Percentiles rank a stretch among this genome's conserved stretches.
Evolutionary conservation across 2,329 filamentous ascomycete genomes (phyloP).

Genomic region (Monosporascus sp.): DNA sequence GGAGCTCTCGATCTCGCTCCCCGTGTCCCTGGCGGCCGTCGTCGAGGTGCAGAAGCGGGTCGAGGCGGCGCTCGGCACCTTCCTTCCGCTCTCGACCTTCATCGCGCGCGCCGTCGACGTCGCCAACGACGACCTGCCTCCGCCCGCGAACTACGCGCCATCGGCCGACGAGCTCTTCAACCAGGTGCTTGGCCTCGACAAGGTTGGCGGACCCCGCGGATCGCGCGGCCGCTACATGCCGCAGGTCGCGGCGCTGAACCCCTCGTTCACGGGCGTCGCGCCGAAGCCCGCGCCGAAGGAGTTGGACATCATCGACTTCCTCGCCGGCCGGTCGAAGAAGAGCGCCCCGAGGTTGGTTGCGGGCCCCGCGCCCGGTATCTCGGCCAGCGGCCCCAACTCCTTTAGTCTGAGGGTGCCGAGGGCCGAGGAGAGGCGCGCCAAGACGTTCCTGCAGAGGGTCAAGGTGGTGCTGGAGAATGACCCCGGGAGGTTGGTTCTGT

Average conservation of each 20-base stretch:
- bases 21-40: constrained; percentile 74
- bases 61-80: constrained; percentile 69
- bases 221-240: constrained; percentile 64
- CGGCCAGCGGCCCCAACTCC: constrained; percentile 57
- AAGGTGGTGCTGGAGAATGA: constrained; percentile 79
- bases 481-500: constrained; percentile 68
- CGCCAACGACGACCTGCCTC: constrained; percentile 81
- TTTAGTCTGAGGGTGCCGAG: constrained; percentile 77
- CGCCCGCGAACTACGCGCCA: constrained; percentile 57
- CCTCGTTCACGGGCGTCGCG: constrained; percentile 30
- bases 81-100: constrained; percentile 80
- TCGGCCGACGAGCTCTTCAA: constrained; percentile 83
- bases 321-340: constrained; percentile 43
- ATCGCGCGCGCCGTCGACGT: constrained; percentile 78
- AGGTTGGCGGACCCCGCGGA: constrained; percentile 38
- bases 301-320: constrained; percentile 77
- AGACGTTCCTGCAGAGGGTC: constrained; percentile 77
- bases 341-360: constrained; percentile 19
- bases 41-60: constrained; percentile 77
- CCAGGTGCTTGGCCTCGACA: constrained; percentile 70
- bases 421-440: constrained; percentile 76
- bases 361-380: constrained; percentile 27
- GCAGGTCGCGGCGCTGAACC: constrained; percentile 57
- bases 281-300: constrained; percentile 40
- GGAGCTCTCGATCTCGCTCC: constrained; percentile 59